Evolutionary conservation across 139 green algal genomes (phyloP), one percentile per base, ranked within the genome.

Genomic region (Ostreobium quekettii): DNA sequence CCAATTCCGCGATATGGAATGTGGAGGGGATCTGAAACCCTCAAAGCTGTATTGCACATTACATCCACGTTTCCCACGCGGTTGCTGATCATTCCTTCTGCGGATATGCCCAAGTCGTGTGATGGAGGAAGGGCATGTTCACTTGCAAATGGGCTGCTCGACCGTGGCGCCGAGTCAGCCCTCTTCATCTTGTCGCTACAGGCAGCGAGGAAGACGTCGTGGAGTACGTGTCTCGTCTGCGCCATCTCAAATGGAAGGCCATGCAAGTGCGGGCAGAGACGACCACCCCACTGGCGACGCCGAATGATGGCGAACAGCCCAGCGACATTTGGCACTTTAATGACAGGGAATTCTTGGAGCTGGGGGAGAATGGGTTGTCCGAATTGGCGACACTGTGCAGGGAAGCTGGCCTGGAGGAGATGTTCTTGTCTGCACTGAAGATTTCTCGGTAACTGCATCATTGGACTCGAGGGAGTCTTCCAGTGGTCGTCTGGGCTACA

Each of bases 361-460:
- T 90, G 35, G 49, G 66, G 3, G 86, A 87, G 62, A 74, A 70
- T 30, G 80, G 81, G 26, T 79, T 92, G 82, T 80, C 70, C n/a
- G 39, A 79, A 66, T 68, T 92, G 69, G 79, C 72, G 22, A 57
- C 67, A 2, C 58, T 71, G 6, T 86, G 80, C 38, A 56, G 73
- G 5, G 71, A 36, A 8, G 84, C 77, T 39, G 84, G 80, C 4
- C 47, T 88, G 57, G 75, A 88, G 39, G 48, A 81, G 3, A 49
- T 92, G 24, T 89, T 92, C 62, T 42, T 86, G 1, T 63, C 79
- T 19, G 86, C 76, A 1, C 65, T 92, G 8, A 90, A 89, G 71
- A 71, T 90, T 7, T 71, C 42, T 53, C 11, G 42, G 19, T 53
- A 19, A 53, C n/a, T n/a, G n/a, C n/a, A n/a, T n/a, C n/a, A n/a